Conservation (phyloP, 2,329 filamentous ascomycete genomes). For the Fusarium xyrophilum region DNA sequence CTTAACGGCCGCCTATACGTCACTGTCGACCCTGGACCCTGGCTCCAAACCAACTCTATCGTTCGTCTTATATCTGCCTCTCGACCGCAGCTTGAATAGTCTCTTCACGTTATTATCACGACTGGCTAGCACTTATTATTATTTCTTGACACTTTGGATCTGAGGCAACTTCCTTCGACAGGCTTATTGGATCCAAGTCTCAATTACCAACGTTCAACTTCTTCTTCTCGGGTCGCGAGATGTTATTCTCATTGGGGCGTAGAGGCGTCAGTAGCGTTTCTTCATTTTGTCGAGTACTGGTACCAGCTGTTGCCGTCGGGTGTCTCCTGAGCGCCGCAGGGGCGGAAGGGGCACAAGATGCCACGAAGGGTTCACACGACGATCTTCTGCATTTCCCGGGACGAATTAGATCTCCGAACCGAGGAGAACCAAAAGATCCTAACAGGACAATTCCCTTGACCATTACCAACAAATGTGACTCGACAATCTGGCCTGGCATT, state of each 20-base stretch:
- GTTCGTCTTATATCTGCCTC: conserved; percentile 16
- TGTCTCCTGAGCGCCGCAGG: conserved; percentile 26
- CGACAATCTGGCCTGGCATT: conserved; percentile 78
- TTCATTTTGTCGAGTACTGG: conserved; percentile 34
- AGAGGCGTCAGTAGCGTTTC: conserved; percentile 21
- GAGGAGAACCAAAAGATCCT: conserved; percentile 33
- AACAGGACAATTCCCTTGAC: conserved; percentile 61
- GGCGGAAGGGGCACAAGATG: conserved; percentile 19
- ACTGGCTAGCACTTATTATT: conserved; percentile 10
- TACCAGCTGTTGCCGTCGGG: conserved; percentile 33
- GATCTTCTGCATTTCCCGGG: conserved; percentile 41
- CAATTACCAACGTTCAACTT: neutral
- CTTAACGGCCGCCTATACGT: conserved; percentile 22
- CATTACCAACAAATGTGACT: conserved; percentile 74
- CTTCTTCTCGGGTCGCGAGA: conserved; percentile 7
- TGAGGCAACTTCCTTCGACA: neutral
- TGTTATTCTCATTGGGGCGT: conserved; percentile 22
- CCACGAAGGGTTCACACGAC: conserved; percentile 38
- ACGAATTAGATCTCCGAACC: conserved; percentile 34
- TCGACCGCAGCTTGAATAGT: conserved; percentile 13
- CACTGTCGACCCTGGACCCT: conserved; percentile 24
- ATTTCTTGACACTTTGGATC: conserved; percentile 10
- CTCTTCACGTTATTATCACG: conserved; percentile 13
- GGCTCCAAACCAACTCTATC: conserved; percentile 5
- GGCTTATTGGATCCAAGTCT: neutral